Base-by-base conservation (phyloP, 139 green algal species). In the Dunaliella primolecta region DNA sequence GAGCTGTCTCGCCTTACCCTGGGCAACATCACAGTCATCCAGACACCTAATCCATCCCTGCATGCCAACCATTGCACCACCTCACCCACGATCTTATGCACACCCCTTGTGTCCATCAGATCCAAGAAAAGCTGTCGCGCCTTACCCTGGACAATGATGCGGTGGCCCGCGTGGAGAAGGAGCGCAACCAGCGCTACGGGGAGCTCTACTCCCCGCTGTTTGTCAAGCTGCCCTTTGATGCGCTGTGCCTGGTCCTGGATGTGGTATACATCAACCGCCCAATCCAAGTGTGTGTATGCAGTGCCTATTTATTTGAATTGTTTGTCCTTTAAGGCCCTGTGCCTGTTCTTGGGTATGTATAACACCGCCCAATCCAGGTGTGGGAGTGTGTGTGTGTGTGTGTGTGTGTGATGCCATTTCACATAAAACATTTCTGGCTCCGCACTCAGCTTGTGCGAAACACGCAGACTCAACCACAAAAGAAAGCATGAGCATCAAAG, bases 221-320 rank as follows among this genome's bases (percentile, higher is more conserved):
- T 77, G 84, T 91, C 3, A 89, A 89, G 64, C 55, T 81, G 1
- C 88, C 92, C n/a, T 98, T 97, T 90, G 80, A 86, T 78, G 83
- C 85, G 30, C 90, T 98, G 57, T 97, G 94, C 88, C 93, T 86
- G 64, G 71, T 94, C 75, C 87, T 98, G 88, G 95, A 98, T 84
- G 83, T 93, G 0, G 37, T 95, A 55, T 98, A 95, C 83, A 90
- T 90, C 57, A 92, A 93, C 36, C 90, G 89, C 71, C 86, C 89
- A 36, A 92, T 92, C 30, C 84, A 87, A 78, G 86, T 85, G 81
- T 11, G 71, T n/a, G n/a, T n/a, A n/a, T n/a, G n/a, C n/a, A n/a
- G 21, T 72, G 56, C 20, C 20, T 29, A 29, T 15, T 15, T 15
- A 29, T 29, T 21, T 72, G 56, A 15, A 72, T 15, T 15, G 15